A percentile compares a stretch with the other conserved stretches of the same genome.
phyloP scores from a whole-genome alignment of 2,329 filamentous ascomycete species.

The Trichophyton schoenleinii region DNA sequence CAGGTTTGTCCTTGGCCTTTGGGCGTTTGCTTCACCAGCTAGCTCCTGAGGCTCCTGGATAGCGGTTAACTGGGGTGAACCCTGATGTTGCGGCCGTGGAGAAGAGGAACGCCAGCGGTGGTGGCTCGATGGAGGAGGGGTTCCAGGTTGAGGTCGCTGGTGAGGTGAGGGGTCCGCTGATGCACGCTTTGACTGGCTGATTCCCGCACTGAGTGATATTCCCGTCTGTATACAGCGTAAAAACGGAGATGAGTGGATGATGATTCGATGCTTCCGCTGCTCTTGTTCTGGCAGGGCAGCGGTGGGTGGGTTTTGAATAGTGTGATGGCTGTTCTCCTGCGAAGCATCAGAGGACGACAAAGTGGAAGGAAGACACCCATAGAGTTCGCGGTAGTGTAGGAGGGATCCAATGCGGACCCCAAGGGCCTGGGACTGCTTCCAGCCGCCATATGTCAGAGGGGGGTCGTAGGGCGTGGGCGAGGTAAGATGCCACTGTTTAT shows the following conservation, averaged over 20 bases:
- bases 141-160: not conserved
- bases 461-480: slow-evolving; percentile 93
- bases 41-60: not conserved
- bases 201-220: slow-evolving; percentile 72
- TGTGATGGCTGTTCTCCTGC: not conserved
- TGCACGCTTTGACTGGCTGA: slow-evolving; percentile 39
- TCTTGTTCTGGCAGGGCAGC: slow-evolving; percentile 2
- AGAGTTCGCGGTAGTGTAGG: slow-evolving; percentile 37
- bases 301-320: not conserved
- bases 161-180: not conserved
- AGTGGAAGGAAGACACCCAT: slow-evolving; percentile 12
- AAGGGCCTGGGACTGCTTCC: slow-evolving; percentile 71
- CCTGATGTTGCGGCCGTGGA: slow-evolving; percentile 11
- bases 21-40: not conserved
- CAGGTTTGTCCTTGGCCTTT: not conserved
- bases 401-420: slow-evolving; percentile 74
- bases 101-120: slow-evolving; percentile 22
- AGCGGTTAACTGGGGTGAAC: not conserved
- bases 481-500: slow-evolving; percentile 87
- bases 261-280: slow-evolving; percentile 53
- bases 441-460: slow-evolving; percentile 86
- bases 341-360: not conserved
- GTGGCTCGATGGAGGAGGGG: slow-evolving; percentile 10
- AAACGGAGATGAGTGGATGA: slow-evolving; percentile 90
- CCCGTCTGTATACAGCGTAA: slow-evolving; percentile 86